Evolutionary conservation across 1,284 basidiomycete species (phyloP).

Genomic region (Porodaedalea pini): DNA sequence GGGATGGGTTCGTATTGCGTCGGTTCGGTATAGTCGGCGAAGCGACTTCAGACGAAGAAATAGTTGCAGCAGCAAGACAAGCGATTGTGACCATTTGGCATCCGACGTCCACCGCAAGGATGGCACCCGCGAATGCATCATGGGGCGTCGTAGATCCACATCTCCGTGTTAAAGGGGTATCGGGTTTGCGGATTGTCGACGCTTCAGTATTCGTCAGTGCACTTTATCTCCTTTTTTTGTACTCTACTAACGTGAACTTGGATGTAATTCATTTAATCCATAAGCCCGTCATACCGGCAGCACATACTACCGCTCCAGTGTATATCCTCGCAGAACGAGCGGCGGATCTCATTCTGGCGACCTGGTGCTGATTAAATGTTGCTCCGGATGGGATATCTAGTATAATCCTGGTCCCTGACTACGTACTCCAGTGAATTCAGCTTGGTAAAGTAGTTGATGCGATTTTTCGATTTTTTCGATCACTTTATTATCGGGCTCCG

Average conservation of each 20-base stretch:
- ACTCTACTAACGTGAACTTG: too few species aligned
- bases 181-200: constrained; percentile 36
- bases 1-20: constrained; percentile 22
- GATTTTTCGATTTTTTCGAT: too few species aligned
- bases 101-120: constrained; percentile 28
- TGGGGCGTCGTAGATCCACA: constrained; percentile 34
- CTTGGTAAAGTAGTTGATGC: too few species aligned
- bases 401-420: too few species aligned
- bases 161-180: constrained; percentile 35
- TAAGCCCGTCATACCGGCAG: constrained; percentile 26
- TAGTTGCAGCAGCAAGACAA: constrained; percentile 22
- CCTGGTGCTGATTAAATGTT: constrained; percentile 17
- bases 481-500: too few species aligned
- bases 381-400: too few species aligned
- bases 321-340: constrained; percentile 29
- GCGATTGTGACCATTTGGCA: constrained; percentile 26
- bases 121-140: constrained; percentile 24
- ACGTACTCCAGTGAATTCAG: too few species aligned
- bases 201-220: constrained; percentile 34
- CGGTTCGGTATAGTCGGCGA: constrained; percentile 24
- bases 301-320: constrained; percentile 25
- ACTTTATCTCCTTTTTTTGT: too few species aligned
- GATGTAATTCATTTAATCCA: too few species aligned
- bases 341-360: constrained; percentile 25
- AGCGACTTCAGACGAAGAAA: constrained; percentile 28